Evolutionary conservation across 2,329 filamentous ascomycete genomes (phyloP).

Genomic region (Colletotrichum karsti): DNA sequence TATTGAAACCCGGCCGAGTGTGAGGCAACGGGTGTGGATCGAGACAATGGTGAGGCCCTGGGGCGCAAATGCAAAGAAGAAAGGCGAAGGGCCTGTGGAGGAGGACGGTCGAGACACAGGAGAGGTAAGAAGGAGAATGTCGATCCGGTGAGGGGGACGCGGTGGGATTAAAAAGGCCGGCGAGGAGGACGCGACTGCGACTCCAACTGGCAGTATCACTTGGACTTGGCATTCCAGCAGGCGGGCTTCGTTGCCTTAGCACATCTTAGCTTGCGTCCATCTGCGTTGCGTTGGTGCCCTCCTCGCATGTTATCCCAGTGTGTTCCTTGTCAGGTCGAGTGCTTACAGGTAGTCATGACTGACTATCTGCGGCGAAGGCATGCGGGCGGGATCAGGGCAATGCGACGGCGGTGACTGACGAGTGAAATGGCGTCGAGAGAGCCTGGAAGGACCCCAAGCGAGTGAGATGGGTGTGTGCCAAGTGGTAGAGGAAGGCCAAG

Average conservation of each 20-base stretch:
- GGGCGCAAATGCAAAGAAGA: not conserved
- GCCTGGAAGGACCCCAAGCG: not conserved
- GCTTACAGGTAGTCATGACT: slow-evolving; percentile 9
- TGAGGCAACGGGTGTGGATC: not conserved
- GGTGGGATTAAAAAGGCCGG: slow-evolving; percentile 11
- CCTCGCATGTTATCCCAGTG: not conserved
- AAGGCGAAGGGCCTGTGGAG: not conserved
- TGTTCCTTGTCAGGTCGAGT: slow-evolving; percentile 1
- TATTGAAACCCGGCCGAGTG: no score
- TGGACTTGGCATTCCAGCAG: not conserved
- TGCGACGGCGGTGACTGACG: not conserved
- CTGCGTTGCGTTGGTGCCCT: not conserved
- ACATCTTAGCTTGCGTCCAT: slow-evolving; percentile 1
- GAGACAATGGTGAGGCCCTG: not conserved
- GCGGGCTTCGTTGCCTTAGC: not conserved
- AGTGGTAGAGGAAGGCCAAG: slow-evolving; percentile 27
- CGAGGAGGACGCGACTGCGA: not conserved
- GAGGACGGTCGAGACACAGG: slow-evolving; percentile 9
- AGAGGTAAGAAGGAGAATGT: not conserved
- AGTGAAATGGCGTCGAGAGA: not conserved
- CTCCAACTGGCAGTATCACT: not conserved
- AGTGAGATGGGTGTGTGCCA: slow-evolving; percentile 15
- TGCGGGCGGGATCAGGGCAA: not conserved
- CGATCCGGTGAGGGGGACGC: slow-evolving; percentile 1
- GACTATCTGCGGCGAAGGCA: slow-evolving; percentile 21